These are phyloP conservation scores for Bidens hawaiensis DNA, from an alignment of 140 eudicot species.

Conservation along the genomic window DNA sequence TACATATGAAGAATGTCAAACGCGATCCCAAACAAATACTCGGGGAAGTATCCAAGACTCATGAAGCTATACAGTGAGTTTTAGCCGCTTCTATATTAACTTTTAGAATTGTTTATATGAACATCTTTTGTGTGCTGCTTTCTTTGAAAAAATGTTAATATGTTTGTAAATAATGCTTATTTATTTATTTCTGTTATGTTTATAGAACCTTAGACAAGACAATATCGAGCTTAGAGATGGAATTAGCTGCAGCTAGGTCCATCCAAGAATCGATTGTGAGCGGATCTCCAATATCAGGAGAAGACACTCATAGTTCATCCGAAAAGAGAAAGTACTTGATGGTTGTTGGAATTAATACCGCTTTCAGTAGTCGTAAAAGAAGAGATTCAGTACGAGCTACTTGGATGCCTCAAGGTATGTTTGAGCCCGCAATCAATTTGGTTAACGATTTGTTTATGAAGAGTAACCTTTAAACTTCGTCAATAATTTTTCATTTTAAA, in stretches of 20 bases:
- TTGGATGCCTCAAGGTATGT: constrained; percentile 97
- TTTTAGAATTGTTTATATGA: neutral
- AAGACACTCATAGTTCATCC: constrained; percentile 25
- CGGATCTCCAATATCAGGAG: constrained; percentile 74
- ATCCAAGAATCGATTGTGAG: constrained; percentile 69
- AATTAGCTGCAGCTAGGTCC: constrained; percentile 83
- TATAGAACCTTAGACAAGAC: constrained; percentile 85
- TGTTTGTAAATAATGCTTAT: neutral
- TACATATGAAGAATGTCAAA: constrained; percentile 58
- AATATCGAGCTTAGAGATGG: constrained; percentile 92
- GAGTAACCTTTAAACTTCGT: neutral
- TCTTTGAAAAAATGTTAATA: no score
- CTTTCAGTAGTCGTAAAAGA: constrained; percentile 96
- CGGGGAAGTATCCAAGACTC: constrained; percentile 69
- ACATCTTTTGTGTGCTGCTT: neutral
- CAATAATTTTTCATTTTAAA: neutral
- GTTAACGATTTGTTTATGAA: neutral
- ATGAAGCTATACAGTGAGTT: constrained; percentile 71
- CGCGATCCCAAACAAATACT: constrained; percentile 52
- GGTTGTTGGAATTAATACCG: constrained; percentile 95
- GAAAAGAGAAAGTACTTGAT: constrained; percentile 56
- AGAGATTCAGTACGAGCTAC: constrained; percentile 97
- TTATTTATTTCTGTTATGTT: neutral
- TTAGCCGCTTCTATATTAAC: neutral
- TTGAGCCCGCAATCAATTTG: neutral